Evolutionary conservation across 129 eudicot genomes (phyloP).

Genomic region (Flaveria bidentis): DNA sequence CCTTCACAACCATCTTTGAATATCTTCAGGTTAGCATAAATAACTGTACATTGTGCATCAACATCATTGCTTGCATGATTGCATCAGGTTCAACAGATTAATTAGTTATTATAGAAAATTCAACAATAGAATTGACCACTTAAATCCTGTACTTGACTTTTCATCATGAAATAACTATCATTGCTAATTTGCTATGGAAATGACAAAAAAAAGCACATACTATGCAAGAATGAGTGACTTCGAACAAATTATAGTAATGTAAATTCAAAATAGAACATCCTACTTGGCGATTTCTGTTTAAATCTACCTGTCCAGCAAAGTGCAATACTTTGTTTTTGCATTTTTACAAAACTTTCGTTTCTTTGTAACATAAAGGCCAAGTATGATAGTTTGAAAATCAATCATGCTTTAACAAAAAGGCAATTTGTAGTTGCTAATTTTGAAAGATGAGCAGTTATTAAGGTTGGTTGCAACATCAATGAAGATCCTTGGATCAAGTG

Average conservation of each 20-base stretch:
- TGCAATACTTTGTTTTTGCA: background rate
- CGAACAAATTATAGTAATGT: slow-evolving; percentile 5
- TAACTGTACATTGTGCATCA: background rate
- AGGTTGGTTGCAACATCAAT: slow-evolving; percentile 64
- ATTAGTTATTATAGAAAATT: background rate
- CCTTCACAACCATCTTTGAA: slow-evolving; percentile 89
- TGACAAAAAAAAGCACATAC: background rate
- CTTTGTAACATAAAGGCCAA: background rate
- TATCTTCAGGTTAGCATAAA: slow-evolving; percentile 79
- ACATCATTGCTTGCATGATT: background rate
- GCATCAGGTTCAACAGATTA: background rate
- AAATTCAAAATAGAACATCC: slow-evolving; percentile 11
- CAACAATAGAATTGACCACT: background rate
- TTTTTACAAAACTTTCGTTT: background rate
- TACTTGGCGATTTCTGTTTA: slow-evolving; percentile 15
- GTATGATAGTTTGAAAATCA: background rate
- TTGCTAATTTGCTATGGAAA: background rate
- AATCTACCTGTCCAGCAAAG: background rate
- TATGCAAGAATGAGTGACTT: background rate
- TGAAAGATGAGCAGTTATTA: slow-evolving; percentile 51
- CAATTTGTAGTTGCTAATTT: slow-evolving; percentile 2
- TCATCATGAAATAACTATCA: background rate
- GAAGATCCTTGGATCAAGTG: slow-evolving; percentile 69
- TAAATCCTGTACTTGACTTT: slow-evolving; percentile 3
- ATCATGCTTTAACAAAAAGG: background rate